Evolutionary conservation across 345 rosid genomes (phyloP), one percentile per base, ranked within the genome.

Genomic region (Schrenkiella parvula): DNA sequence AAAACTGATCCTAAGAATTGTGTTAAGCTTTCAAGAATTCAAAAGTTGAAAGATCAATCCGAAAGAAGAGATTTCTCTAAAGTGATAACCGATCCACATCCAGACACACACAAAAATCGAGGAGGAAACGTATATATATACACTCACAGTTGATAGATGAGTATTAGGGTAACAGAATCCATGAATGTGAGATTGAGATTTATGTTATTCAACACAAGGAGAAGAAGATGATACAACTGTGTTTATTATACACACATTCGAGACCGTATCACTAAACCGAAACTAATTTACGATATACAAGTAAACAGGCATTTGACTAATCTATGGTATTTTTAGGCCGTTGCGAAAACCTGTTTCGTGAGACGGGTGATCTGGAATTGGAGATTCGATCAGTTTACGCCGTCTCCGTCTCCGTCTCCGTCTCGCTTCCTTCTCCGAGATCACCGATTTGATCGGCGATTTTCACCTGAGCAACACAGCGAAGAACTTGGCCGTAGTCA

Each of bases 291-390:
- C n/a, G n/a, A n/a, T n/a, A n/a, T n/a, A n/a, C n/a, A n/a, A n/a
- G n/a, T n/a, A n/a, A n/a, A n/a, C n/a, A n/a, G n/a, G n/a, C n/a
- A n/a, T n/a, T n/a, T n/a, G n/a, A n/a, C n/a, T n/a, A n/a, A n/a
- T n/a, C n/a, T n/a, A n/a, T n/a, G n/a, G n/a, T n/a, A n/a, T n/a
- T n/a, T n/a, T n/a, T n/a, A n/a, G n/a, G n/a, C n/a, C n/a, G n/a
- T n/a, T n/a, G n/a, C n/a, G n/a, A n/a, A n/a, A n/a, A n/a, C 98
- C 89, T 93, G 92, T 65, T 81, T 86, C 29, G 85, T 77, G 54
- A 91, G 83, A 73, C 80, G 84, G 70, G 91, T 89, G 77, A 89
- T 79, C 80, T 91, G 98, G 75, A 86, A 86, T 42, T 90, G 82
- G 71, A 93, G 82, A 39, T 92, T 89, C 89, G 39, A 79, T 93